phyloP scores from a whole-genome alignment of 1,139 yeast genomes.

The Debaryomyces udenii region DNA sequence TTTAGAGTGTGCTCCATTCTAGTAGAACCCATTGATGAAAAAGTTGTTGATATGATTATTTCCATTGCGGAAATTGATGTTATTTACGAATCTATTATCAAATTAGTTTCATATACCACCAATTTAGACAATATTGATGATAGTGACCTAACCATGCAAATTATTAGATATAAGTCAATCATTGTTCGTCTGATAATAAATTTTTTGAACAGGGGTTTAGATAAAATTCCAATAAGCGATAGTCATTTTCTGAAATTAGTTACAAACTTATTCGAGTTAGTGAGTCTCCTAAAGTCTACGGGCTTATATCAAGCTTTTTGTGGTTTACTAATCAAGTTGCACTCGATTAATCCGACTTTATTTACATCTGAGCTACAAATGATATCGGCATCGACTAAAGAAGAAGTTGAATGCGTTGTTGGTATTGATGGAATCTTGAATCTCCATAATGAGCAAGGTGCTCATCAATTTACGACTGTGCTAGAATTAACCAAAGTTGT shows the following conservation, averaged over 20 bases:
- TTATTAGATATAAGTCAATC: slow-evolving; percentile 34
- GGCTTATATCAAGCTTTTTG: slow-evolving; percentile 29
- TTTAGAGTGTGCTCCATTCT: slow-evolving; percentile 38
- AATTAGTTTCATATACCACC: slow-evolving; percentile 33
- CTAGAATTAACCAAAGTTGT: slow-evolving; percentile 35
- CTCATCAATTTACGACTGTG: slow-evolving; percentile 18
- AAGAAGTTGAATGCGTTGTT: slow-evolving; percentile 37
- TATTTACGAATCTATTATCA: slow-evolving; percentile 32
- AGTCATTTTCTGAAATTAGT: slow-evolving; percentile 32
- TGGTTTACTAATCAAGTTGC: slow-evolving; percentile 30
- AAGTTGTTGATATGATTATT: slow-evolving; percentile 26
- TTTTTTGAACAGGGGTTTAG: slow-evolving; percentile 30
- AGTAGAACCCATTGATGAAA: slow-evolving; percentile 27
- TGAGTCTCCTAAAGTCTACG: slow-evolving; percentile 37
- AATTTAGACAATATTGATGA: slow-evolving; percentile 37
- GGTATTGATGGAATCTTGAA: slow-evolving; percentile 34
- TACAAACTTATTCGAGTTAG: slow-evolving; percentile 35
- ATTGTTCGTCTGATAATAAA: slow-evolving; percentile 34
- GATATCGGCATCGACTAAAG: slow-evolving; percentile 28
- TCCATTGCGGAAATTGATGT: slow-evolving; percentile 30
- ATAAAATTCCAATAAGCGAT: slow-evolving; percentile 39
- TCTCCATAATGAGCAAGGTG: slow-evolving; percentile 18
- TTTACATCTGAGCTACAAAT: slow-evolving; percentile 32
- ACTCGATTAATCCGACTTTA: slow-evolving; percentile 32
- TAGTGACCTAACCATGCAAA: slow-evolving; percentile 38